These are phyloP conservation scores for Nicotiana attenuata DNA, from an alignment of 257 asterid genomes.

Conservation along the genomic window DNA sequence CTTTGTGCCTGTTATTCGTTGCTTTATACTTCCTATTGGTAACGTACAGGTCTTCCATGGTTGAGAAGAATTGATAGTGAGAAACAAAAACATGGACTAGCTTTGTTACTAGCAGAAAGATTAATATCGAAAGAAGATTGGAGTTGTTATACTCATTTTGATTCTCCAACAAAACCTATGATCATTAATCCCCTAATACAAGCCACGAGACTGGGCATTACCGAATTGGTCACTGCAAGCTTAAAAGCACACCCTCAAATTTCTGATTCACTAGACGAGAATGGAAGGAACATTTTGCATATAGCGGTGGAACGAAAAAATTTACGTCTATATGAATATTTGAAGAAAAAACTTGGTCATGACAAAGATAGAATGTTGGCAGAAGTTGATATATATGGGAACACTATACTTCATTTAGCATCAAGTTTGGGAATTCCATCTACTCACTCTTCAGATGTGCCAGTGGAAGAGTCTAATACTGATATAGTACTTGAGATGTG, in stretches of 20 bases:
- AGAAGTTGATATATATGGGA: not conserved
- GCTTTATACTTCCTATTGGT: no score
- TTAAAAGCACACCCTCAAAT: not conserved
- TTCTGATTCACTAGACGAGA: not conserved
- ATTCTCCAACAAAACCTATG: not conserved
- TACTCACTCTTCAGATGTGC: no score
- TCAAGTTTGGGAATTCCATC: no score
- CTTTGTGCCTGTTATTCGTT: no score
- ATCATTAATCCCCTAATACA: not conserved
- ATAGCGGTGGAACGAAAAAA: not conserved
- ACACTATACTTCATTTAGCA: not conserved
- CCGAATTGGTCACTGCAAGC: not conserved
- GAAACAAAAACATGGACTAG: not conserved
- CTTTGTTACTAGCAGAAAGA: not conserved
- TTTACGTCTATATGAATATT: not conserved
- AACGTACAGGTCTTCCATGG: not conserved
- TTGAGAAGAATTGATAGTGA: not conserved
- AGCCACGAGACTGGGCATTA: not conserved
- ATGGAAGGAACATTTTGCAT: not conserved
- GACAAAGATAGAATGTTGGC: not conserved
- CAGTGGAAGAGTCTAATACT: no score
- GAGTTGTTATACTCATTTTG: not conserved
- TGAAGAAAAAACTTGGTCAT: not conserved
- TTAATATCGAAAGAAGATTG: not conserved
- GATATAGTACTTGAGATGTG: no score